Evolutionary conservation across 2,329 filamentous ascomycete genomes (phyloP).

Genomic region (Eutypella sp.): DNA sequence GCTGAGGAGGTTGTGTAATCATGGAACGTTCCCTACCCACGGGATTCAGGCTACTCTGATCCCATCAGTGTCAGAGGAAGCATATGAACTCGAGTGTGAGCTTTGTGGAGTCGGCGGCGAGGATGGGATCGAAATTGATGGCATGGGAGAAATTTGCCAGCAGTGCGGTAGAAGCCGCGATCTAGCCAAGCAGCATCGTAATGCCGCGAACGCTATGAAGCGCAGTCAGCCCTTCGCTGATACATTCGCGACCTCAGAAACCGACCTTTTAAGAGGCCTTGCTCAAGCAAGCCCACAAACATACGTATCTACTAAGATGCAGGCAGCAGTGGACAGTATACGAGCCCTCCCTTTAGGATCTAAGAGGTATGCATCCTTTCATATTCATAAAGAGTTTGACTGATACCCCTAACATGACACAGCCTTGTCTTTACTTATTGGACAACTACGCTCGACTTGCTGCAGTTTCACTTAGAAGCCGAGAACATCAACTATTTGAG

Average conservation of each 20-base stretch:
- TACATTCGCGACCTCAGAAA: background rate
- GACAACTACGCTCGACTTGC: background rate
- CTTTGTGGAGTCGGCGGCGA: background rate
- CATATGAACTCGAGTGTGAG: background rate
- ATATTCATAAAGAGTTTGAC: too few relatives aligned
- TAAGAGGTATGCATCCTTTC: too few relatives aligned
- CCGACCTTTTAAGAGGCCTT: background rate
- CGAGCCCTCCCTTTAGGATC: background rate
- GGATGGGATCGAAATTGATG: background rate
- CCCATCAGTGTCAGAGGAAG: background rate
- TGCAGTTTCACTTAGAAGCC: background rate
- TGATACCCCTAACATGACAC: background rate
- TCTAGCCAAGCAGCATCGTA: background rate
- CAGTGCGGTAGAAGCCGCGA: background rate
- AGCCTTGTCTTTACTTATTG: background rate
- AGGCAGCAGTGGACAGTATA: background rate
- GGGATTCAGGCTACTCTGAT: background rate
- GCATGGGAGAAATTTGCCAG: background rate
- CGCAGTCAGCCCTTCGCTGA: background rate
- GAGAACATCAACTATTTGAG: background rate
- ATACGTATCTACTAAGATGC: background rate
- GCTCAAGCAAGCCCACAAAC: background rate
- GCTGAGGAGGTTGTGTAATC: constrained; percentile 5
- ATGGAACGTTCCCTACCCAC: constrained; percentile 27
- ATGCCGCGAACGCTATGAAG: background rate